Evolutionary conservation across 2,329 filamentous ascomycete species (phyloP), one percentile per base, ranked within the genome.

Genomic region (Myriosclerotinia duriaeana): DNA sequence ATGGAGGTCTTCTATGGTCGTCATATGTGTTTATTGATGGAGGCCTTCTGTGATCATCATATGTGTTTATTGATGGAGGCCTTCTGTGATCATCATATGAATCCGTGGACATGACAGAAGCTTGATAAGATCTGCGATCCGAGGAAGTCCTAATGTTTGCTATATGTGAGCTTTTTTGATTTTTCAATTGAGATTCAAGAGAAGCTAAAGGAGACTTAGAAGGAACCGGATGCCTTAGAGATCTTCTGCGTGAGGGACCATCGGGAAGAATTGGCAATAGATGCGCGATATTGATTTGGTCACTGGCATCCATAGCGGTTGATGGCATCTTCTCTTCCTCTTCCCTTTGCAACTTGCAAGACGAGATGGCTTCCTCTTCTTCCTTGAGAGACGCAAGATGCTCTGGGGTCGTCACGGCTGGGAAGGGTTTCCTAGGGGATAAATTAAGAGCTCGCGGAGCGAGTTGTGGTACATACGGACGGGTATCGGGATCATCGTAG

Each of bases 401-500:
- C 65, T 79, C 75, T 38, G 78, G 77, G 38, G 76, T 77, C 53
- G 77, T 76, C 20, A 77, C 73, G 30, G 60, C 72, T n/a, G 26
- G 17, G 20, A 38, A 34, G n/a, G 48, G 34, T 53, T 62, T 69
- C 60, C 66, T 50, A 62, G 75, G 70, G 72, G 73, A 67, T 68
- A 69, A 69, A 44, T 70, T 62, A 38, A 72, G 67, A 69, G 70
- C 71, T 61, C 58, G 68, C 52, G 69, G 71, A 36, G 72, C 44
- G 55, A 68, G 69, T 64, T 71, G 68, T 67, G 65, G 74, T 78
- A 88, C 86, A 80, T 88, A 88, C 85, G 83, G 80, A 75, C 80
- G 78, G 66, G 73, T 72, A 69, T 80, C 78, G 42, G 82, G 78
- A 56, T 87, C 85, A 73, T 88, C 86, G 76, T 86, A 81, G 8